Conservation (phyloP, 2,329 filamentous ascomycete genomes). For the Fusarium algeriense region DNA sequence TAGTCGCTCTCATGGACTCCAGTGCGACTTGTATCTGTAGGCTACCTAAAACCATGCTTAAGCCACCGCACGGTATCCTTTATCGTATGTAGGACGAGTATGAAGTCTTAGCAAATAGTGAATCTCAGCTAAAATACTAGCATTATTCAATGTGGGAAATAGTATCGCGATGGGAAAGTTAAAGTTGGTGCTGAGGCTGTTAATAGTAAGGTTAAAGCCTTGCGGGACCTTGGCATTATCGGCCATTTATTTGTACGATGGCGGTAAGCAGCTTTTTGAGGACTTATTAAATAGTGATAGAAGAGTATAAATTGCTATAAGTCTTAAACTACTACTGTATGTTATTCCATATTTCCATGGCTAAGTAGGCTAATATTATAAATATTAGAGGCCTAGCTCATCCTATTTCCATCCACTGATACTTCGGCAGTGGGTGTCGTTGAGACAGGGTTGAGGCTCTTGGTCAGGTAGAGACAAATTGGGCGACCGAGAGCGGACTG, state of each 20-base stretch:
- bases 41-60: background rate
- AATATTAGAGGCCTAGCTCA: too few relatives aligned
- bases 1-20: background rate
- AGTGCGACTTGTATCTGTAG: background rate
- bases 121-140: background rate
- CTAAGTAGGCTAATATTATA: too few relatives aligned
- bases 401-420: too few relatives aligned
- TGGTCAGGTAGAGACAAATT: too few relatives aligned
- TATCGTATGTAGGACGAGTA: too few relatives aligned
- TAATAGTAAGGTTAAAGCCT: slow-evolving; percentile 61
- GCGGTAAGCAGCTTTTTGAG: slow-evolving; percentile 55
- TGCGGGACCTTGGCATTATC: slow-evolving; percentile 58
- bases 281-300: slow-evolving; percentile 18
- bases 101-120: too few relatives aligned
- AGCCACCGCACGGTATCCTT: background rate
- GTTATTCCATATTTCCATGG: too few relatives aligned
- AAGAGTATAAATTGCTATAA: too few relatives aligned
- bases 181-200: slow-evolving; percentile 59
- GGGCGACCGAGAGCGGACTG: too few relatives aligned
- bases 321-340: too few relatives aligned
- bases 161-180: slow-evolving; percentile 53
- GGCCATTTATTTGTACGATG: slow-evolving; percentile 59
- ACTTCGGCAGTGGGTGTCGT: too few relatives aligned
- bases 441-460: too few relatives aligned
- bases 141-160: slow-evolving; percentile 53